Percentiles rank a stretch among this genome's conserved stretches.
These are phyloP conservation scores for Telopea speciosissima DNA, from an alignment of 177 flowering plant genomes.

Conservation along the genomic window DNA sequence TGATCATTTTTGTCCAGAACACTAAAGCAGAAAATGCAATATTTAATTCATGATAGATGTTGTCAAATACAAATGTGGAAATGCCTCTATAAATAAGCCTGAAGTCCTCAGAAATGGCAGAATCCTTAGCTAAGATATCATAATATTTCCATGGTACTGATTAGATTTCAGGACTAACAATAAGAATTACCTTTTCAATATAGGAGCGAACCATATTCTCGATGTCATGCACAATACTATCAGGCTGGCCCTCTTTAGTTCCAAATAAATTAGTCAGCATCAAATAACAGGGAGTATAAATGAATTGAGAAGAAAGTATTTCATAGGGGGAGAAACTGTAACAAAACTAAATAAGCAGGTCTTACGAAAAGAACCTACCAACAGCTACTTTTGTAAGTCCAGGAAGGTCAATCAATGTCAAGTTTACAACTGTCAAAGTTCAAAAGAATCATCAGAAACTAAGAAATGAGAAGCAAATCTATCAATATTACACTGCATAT, in stretches of 20 bases:
- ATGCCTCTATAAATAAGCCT: neutral
- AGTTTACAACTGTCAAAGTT: constrained; percentile 58
- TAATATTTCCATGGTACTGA: neutral
- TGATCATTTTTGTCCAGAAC: neutral
- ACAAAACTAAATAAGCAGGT: neutral
- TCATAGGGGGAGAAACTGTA: constrained; percentile 8
- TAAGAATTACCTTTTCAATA: constrained; percentile 73
- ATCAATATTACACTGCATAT: neutral
- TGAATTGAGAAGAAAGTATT: neutral
- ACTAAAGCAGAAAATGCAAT: neutral
- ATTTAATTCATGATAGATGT: neutral
- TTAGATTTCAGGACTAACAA: neutral
- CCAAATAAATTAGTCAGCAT: constrained; percentile 12
- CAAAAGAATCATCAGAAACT: constrained; percentile 11
- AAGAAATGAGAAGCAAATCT: neutral
- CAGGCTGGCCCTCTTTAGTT: constrained; percentile 81
- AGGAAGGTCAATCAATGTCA: constrained; percentile 82
- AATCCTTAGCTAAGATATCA: neutral
- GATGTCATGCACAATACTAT: constrained; percentile 79
- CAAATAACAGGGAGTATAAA: neutral
- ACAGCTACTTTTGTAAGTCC: constrained; percentile 90
- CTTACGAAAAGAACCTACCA: constrained; percentile 35
- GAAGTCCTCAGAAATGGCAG: neutral
- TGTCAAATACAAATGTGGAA: neutral
- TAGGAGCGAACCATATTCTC: constrained; percentile 93